Conservation (phyloP, 345 rosid genomes). For the Limnanthes douglasii region DNA sequence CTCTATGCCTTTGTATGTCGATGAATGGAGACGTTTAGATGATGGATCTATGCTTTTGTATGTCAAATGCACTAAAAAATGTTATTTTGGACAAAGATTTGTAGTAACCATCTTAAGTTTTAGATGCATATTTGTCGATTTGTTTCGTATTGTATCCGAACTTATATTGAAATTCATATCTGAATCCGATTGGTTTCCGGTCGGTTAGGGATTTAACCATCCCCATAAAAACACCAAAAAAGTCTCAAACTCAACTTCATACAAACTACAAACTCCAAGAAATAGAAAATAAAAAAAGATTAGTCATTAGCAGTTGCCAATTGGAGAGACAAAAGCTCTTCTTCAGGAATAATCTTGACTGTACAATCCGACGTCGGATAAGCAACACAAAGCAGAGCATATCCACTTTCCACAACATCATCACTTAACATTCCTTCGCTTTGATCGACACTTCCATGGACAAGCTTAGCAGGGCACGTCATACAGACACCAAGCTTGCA, state of each 20-base stretch:
- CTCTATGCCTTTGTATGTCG: no score
- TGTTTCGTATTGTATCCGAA: no score
- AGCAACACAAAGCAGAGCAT: constrained; percentile 61
- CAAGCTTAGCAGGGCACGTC: constrained; percentile 87
- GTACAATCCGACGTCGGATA: constrained; percentile 79
- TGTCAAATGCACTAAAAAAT: neutral
- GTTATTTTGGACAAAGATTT: no score
- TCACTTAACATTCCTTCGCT: constrained; percentile 97
- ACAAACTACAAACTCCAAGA: neutral
- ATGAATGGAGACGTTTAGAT: no score
- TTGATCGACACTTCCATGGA: constrained; percentile 70
- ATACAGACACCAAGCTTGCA: constrained; percentile 97
- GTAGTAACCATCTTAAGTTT: no score
- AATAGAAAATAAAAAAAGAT: constrained; percentile 5
- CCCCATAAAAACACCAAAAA: no score
- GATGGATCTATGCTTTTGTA: neutral
- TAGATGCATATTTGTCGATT: no score
- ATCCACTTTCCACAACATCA: constrained; percentile 88
- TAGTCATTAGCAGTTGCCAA: constrained; percentile 83
- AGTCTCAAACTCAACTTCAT: no score
- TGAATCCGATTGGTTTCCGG: no score
- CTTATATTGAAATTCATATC: no score
- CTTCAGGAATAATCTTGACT: constrained; percentile 80
- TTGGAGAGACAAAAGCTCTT: constrained; percentile 70
- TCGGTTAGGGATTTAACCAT: no score